Percentiles rank a stretch among this genome's conserved stretches.
Evolutionary conservation across 768 basidiomycete genomes (phyloP).

Genomic region (Auriscalpium vulgare): DNA sequence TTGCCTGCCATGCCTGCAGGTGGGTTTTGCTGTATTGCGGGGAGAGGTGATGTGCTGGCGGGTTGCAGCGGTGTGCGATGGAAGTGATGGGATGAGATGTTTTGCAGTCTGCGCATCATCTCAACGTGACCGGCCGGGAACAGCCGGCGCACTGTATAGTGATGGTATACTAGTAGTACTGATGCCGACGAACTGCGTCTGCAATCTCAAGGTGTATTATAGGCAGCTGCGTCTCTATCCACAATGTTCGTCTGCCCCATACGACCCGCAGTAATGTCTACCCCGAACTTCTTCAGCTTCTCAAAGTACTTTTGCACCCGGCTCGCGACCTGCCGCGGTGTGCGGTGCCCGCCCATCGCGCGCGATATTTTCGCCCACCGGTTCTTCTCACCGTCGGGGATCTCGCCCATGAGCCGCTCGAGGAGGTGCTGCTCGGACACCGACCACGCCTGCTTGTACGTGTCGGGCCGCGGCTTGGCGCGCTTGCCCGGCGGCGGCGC

Average conservation of each 20-base stretch:
- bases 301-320: constrained; percentile 85
- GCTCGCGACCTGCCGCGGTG: constrained; percentile 81
- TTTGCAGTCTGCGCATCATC: background rate
- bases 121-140: background rate
- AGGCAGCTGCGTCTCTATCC: no score
- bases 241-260: no score
- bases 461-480: constrained; percentile 48
- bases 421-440: constrained; percentile 69
- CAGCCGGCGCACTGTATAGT: background rate
- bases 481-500: constrained; percentile 2
- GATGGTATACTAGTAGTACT: no score
- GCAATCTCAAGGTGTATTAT: no score
- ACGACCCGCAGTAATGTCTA: constrained; percentile 26
- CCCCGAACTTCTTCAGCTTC: constrained; percentile 70
- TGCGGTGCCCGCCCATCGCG: constrained; percentile 72
- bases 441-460: constrained; percentile 81
- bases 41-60: constrained; percentile 12
- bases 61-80: no score
- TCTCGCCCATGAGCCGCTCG: constrained; percentile 65
- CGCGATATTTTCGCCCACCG: constrained; percentile 75
- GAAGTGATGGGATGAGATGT: background rate
- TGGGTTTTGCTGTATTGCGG: background rate
- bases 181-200: no score
- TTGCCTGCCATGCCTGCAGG: constrained; percentile 16
- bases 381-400: constrained; percentile 71